Conservation (phyloP, 2,329 filamentous ascomycete species). For the Xylaria sp. region DNA sequence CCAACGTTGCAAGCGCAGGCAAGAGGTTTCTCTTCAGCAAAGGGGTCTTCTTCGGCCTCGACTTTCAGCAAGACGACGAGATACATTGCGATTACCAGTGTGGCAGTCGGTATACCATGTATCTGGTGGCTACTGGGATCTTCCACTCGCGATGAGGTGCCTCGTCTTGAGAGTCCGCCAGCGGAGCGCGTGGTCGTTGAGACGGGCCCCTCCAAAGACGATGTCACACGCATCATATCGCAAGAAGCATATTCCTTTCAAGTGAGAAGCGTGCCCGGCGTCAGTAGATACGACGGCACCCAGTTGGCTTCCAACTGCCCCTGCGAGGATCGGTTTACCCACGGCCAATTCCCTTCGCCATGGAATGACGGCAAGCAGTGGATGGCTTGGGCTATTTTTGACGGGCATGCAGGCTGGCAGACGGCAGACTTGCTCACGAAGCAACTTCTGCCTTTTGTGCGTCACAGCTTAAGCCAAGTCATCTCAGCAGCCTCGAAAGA, state of each 20-base stretch:
- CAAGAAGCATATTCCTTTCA: not conserved
- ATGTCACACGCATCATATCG: not conserved
- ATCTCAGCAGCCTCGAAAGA: not conserved
- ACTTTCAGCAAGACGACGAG: too few relatives aligned
- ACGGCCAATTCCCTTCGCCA: constrained; percentile 13
- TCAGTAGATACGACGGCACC: constrained; percentile 4
- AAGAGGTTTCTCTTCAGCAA: too few relatives aligned
- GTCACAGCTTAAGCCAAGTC: not conserved
- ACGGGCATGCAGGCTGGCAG: not conserved
- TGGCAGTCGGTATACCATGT: too few relatives aligned
- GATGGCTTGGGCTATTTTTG: constrained; percentile 16
- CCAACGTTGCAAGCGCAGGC: too few relatives aligned
- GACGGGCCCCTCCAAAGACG: not conserved
- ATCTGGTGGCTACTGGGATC: too few relatives aligned
- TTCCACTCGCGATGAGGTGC: too few relatives aligned
- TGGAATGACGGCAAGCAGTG: not conserved
- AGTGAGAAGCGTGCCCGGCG: not conserved
- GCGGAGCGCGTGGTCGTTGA: not conserved
- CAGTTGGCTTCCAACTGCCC: not conserved
- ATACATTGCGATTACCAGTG: too few relatives aligned
- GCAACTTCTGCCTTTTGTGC: not conserved
- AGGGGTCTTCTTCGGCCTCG: too few relatives aligned
- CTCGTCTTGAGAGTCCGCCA: too few relatives aligned
- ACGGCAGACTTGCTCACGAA: constrained; percentile 3
- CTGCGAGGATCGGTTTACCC: constrained; percentile 1